phyloP scores from a whole-genome alignment of 805 yeast species.

The Spathaspora hagerdaliae region DNA sequence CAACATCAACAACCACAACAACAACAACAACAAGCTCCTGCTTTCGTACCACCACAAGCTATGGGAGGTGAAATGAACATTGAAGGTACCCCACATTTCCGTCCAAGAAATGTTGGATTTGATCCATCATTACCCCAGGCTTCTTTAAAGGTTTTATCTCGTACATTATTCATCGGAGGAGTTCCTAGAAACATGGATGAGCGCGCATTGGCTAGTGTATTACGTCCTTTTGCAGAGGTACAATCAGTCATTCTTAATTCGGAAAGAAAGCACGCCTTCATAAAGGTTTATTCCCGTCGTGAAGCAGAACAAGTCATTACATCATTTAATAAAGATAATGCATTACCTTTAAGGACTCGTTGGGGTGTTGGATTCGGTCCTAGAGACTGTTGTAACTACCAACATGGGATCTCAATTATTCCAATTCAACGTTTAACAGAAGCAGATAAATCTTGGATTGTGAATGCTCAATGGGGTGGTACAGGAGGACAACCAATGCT shows the following conservation, averaged over 20 bases:
- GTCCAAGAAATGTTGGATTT: conserved; percentile 67
- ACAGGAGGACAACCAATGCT: conserved; percentile 82
- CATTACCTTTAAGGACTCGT: conserved; percentile 70
- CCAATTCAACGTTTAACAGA: conserved; percentile 88
- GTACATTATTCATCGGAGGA: conserved; percentile 94
- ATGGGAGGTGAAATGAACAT: conserved; percentile 58
- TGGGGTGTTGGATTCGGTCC: conserved; percentile 99
- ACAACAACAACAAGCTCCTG: conserved; percentile 9
- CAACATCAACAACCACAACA: conserved; percentile 2
- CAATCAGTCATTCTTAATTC: conserved; percentile 85
- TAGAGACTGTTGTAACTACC: conserved; percentile 95
- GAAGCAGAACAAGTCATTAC: conserved; percentile 85
- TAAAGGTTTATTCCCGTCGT: conserved; percentile 83
- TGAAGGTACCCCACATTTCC: conserved; percentile 70
- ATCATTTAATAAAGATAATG: conserved; percentile 66
- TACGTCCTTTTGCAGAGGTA: conserved; percentile 86
- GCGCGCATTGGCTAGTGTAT: conserved; percentile 58
- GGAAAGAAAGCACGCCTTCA: conserved; percentile 93
- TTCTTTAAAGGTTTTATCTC: conserved; percentile 73
- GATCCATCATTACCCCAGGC: conserved; percentile 76
- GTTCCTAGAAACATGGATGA: conserved; percentile 83
- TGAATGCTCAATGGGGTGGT: conserved; percentile 94
- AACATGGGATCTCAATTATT: conserved; percentile 81
- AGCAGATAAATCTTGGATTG: conserved; percentile 89
- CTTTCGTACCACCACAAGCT: conserved; percentile 20